Evolutionary conservation across 345 rosid genomes (phyloP), one percentile per base, ranked within the genome.

Genomic region (Eucalyptus albens): DNA sequence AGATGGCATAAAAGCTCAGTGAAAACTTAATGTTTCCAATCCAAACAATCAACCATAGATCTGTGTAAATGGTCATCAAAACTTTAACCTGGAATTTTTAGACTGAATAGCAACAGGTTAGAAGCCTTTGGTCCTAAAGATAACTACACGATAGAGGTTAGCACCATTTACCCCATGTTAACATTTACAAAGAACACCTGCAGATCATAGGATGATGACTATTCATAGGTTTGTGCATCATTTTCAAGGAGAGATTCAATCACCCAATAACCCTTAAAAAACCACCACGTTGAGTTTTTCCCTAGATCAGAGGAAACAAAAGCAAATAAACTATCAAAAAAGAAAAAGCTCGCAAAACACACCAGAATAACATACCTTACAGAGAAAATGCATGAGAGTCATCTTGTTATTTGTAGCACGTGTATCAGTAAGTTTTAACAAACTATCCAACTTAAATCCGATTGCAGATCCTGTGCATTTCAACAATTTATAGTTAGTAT

Each of bases 371-470:
- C 86, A 89, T 92, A 98, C 99, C 99, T 95, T 98, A 93, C 99
- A 98, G 89, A 98, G 96, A 92, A 95, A 98, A 93, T 98, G 98
- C 99, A 98, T 96, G 62, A 97, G 98, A 56, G 99, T 98, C 98
- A 96, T 97, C 95, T 96, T 98, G 94, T 93, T 97, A 89, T 95
- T 97, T 82, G 96, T 91, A 90, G 99, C 99, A 50, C 99, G 99
- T 44, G 97, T 97, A 91, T 98, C 99, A 15, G 95, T 91, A 86
- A 98, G 96, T 96, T 98, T 98, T 88, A 95, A 92, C 90, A 98
- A 96, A 94, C 99, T 97, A 92, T 98, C 99, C 94, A 98, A 91
- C 95, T 98, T 98, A 93, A 98, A 98, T 89, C 99, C 99, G 90
- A 98, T 89, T 29, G 99, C 99, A 92, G 99, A 93, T 93, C 99